Conservation (phyloP, 202 grass and related monocot genomes). For the Bolboschoenoplectus hybrid region DNA sequence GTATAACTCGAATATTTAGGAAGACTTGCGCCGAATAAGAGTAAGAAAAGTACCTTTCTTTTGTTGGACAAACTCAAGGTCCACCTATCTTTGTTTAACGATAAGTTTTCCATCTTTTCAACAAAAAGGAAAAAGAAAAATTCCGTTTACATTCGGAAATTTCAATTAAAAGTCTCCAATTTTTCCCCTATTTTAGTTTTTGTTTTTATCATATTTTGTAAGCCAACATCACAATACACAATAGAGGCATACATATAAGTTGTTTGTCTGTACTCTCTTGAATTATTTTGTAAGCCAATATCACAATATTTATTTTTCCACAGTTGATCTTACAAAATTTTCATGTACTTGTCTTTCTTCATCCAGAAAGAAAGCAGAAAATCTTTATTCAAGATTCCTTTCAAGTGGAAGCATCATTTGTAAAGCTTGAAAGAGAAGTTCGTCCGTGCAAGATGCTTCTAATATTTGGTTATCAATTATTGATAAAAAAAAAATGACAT, state of each 20-base stretch:
- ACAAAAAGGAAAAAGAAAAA: neutral
- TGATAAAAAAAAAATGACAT: neutral
- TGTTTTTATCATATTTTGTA: too few relatives aligned
- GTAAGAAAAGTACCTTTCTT: neutral
- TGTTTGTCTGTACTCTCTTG: too few relatives aligned
- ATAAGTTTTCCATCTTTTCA: neutral
- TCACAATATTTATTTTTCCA: neutral
- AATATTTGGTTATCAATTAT: neutral
- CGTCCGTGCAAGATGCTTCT: neutral
- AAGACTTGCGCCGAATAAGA: neutral
- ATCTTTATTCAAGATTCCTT: neutral
- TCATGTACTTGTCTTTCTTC: neutral
- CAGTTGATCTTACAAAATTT: neutral
- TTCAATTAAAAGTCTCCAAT: neutral
- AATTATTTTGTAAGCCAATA: too few relatives aligned
- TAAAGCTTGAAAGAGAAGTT: conserved; percentile 11
- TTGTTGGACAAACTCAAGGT: neutral
- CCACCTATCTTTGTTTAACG: neutral
- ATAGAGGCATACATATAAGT: neutral
- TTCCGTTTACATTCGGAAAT: neutral
- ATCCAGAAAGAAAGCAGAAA: neutral
- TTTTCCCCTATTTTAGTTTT: neutral
- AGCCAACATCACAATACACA: neutral
- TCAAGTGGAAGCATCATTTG: conserved; percentile 7
- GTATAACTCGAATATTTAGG: neutral